A percentile compares a stretch with the other conserved stretches of the same genome.
phyloP scores from a whole-genome alignment of 805 yeast species.

The Cyberlindnera xylosilytica region DNA sequence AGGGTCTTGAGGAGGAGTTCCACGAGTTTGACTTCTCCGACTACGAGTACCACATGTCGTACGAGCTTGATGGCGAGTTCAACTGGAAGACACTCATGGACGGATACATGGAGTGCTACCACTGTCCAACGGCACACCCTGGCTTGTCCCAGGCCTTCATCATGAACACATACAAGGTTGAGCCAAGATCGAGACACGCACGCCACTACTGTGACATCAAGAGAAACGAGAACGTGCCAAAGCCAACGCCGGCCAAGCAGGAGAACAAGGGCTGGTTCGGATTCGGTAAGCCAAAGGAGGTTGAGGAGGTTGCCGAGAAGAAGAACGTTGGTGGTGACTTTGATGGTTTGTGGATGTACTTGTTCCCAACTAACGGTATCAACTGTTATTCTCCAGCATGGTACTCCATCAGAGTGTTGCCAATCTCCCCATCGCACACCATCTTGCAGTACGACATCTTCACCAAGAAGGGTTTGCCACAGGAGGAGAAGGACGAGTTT shows the following conservation, averaged over 20 bases:
- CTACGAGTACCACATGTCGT: constrained; percentile 62
- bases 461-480: constrained; percentile 55
- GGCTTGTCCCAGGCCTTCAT: constrained; percentile 54
- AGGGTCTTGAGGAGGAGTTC: constrained; percentile 49
- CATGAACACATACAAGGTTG: constrained; percentile 65
- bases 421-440: constrained; percentile 50
- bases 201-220: constrained; percentile 59
- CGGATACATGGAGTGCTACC: constrained; percentile 67
- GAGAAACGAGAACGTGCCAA: constrained; percentile 31
- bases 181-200: constrained; percentile 55
- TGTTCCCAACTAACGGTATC: constrained; percentile 58
- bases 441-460: constrained; percentile 58
- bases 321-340: constrained; percentile 61
- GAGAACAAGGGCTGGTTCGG: constrained; percentile 50
- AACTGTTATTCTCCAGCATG: constrained; percentile 67
- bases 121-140: constrained; percentile 67
- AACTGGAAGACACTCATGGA: constrained; percentile 69
- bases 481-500: constrained; percentile 54
- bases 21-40: constrained; percentile 57
- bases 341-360: constrained; percentile 61
- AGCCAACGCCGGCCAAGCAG: constrained; percentile 28
- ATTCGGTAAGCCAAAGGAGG: constrained; percentile 35
- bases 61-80: constrained; percentile 59
- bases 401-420: constrained; percentile 60
- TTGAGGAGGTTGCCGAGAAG: constrained; percentile 28